Base-by-base conservation (phyloP, 352 stramenopile species). In the Globisporangium nunn region DNA sequence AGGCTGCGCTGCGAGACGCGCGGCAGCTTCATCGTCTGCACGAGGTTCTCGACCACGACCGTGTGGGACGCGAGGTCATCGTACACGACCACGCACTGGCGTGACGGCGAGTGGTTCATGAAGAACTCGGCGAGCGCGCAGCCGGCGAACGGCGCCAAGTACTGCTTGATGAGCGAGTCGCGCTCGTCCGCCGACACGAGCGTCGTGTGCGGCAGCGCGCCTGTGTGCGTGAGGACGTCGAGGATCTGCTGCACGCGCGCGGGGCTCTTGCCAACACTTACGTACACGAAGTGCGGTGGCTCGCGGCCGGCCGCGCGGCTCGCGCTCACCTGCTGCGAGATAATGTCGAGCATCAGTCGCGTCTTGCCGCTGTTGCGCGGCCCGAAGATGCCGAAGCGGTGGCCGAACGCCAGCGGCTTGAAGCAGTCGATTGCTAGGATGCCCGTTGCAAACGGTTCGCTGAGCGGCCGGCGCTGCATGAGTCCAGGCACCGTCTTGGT, bases 91-190 rank as follows among this genome's bases (percentile, higher is more conserved):
- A 93, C 70, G 56, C 74, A 83, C 6, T 69, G 72, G n/a, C 54
- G 64, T 6, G 72, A 43, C 79, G 51, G 51, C 69, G 31, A 81
- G 61, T 10, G 37, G 5, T 70, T 53, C 75, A 88, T 86, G 43
- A 87, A 77, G 56, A 73, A 85, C 61, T 93, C 82, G 30, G 78
- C 80, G 35, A 93, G 59, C 1, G 78, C 75, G 51, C 78, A 89
- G n/a, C 82, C 82, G 0, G 77, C 74, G 59, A 93, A 93, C n/a
- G 82, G 82, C 51, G 82, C 70, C 44, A 93, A 65, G 67, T 88
- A 93, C 68, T 93, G 82, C 72, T 84, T 61, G 54, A 91, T 81
- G 33, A 76, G 67, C 62, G 80, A 87, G 58, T 87, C 75, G 43
- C 74, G 75, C 50, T 89, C 75, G 49, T 74, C 75, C 0, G 80